Percentiles rank a stretch among this genome's conserved stretches.
These are phyloP conservation scores for Grosmannia huntii DNA, from an alignment of 2,329 filamentous ascomycete species.

Conservation along the genomic window DNA sequence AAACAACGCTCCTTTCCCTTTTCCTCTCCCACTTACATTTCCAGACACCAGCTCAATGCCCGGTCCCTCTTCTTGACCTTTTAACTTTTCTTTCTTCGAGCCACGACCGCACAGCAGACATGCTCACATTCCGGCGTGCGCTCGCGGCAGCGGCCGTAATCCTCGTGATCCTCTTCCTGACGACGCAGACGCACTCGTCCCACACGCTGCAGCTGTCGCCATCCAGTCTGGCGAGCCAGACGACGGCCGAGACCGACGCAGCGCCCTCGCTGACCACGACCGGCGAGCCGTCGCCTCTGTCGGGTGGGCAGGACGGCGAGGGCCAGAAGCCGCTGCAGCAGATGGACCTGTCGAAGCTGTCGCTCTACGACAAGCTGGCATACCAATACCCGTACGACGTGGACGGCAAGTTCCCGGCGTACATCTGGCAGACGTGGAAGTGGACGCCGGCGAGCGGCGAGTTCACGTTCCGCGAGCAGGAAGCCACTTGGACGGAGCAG, in stretches of 20 bases:
- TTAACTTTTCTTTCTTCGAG: not conserved
- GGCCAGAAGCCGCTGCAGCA: slow-evolving; percentile 48
- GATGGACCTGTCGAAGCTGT: slow-evolving; percentile 54
- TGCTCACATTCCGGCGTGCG: slow-evolving; percentile 71
- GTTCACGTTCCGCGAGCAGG: slow-evolving; percentile 71
- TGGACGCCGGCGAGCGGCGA: slow-evolving; percentile 62
- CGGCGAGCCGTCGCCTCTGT: not conserved
- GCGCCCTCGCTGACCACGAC: not conserved
- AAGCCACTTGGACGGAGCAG: slow-evolving; percentile 77
- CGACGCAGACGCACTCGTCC: slow-evolving; percentile 45
- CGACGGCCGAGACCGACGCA: slow-evolving; percentile 6
- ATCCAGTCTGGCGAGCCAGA: not conserved
- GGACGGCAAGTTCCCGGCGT: slow-evolving; percentile 80
- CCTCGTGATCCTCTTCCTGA: slow-evolving; percentile 55
- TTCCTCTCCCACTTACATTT: not conserved
- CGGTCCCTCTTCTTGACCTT: not conserved
- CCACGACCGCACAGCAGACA: slow-evolving; percentile 25
- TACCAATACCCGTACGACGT: slow-evolving; percentile 94
- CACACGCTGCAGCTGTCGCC: slow-evolving; percentile 15
- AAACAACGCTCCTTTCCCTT: not conserved
- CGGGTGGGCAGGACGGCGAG: slow-evolving; percentile 1
- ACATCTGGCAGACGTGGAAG: slow-evolving; percentile 99
- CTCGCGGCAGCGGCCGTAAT: slow-evolving; percentile 58
- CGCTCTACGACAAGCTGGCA: slow-evolving; percentile 66
- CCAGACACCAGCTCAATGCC: not conserved